Evolutionary conservation across 305 asterid species (phyloP).

Genomic region (Petunia hybrid): DNA sequence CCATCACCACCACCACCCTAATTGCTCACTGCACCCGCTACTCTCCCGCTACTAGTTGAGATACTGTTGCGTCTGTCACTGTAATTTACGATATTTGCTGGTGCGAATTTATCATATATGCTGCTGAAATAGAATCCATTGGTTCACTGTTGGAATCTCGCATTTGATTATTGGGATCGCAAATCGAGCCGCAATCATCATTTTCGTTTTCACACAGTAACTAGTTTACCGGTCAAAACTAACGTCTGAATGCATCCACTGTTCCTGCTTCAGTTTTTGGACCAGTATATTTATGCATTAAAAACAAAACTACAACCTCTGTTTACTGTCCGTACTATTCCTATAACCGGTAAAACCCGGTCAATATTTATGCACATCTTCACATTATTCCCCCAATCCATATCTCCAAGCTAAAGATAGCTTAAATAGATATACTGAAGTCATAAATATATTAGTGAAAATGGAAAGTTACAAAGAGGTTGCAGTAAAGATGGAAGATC

Average conservation of each 20-base stretch:
- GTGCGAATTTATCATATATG: too few relatives aligned
- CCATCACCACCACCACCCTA: too few relatives aligned
- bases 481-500: constrained; percentile 48
- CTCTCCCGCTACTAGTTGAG: too few relatives aligned
- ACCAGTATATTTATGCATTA: constrained; percentile 42
- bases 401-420: background rate
- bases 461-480: constrained; percentile 36
- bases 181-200: constrained; percentile 44
- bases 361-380: background rate
- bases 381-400: constrained; percentile 12
- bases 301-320: constrained; percentile 31
- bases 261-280: constrained; percentile 3
- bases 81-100: too few relatives aligned
- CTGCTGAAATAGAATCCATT: too few relatives aligned
- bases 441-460: background rate
- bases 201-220: constrained; percentile 71
- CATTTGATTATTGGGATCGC: constrained; percentile 29
- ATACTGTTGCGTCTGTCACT: too few relatives aligned
- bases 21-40: too few relatives aligned
- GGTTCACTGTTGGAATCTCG: too few relatives aligned
- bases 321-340: constrained; percentile 27
- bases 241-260: constrained; percentile 49
- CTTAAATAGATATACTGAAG: too few relatives aligned
- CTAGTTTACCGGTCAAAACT: constrained; percentile 81
- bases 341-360: constrained; percentile 46